Percentiles rank a stretch among this genome's conserved stretches.
phyloP scores from a whole-genome alignment of 805 yeast genomes.

The Candida caryicola region DNA sequence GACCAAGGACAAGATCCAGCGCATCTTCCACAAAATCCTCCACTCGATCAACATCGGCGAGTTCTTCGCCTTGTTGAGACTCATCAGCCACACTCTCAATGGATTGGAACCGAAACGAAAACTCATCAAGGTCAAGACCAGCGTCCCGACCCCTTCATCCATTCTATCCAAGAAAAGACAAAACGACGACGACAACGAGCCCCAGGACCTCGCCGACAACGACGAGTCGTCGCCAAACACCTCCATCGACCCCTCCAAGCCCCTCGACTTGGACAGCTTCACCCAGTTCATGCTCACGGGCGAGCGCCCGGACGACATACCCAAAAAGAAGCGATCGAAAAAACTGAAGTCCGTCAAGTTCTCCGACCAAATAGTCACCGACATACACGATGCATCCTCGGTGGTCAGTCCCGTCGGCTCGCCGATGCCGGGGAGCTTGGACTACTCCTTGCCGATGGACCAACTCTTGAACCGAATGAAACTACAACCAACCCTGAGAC shows the following conservation, averaged over 20 bases:
- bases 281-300: constrained; percentile 84
- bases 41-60: constrained; percentile 78
- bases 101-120: constrained; percentile 54
- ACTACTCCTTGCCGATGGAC: constrained; percentile 73
- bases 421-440: constrained; percentile 37
- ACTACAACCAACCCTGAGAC: constrained; percentile 10
- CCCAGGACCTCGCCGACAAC: constrained; percentile 8
- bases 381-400: constrained; percentile 28
- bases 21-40: constrained; percentile 50
- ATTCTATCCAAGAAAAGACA: constrained; percentile 62
- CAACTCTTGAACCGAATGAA: constrained; percentile 52
- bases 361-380: constrained; percentile 60
- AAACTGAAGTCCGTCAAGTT: constrained; percentile 65
- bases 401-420: constrained; percentile 19
- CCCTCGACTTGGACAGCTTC: constrained; percentile 80
- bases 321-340: constrained; percentile 39
- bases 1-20: constrained; percentile 49
- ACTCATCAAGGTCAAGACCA: constrained; percentile 53
- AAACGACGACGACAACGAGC: constrained; percentile 40
- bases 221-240: neutral
- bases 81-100: constrained; percentile 67
- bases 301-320: constrained; percentile 52
- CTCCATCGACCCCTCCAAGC: constrained; percentile 18
- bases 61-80: constrained; percentile 81
- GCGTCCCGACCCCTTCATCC: constrained; percentile 77